Base-by-base conservation (phyloP, 768 basidiomycete genomes). In the Trametes cinnabarina region DNA sequence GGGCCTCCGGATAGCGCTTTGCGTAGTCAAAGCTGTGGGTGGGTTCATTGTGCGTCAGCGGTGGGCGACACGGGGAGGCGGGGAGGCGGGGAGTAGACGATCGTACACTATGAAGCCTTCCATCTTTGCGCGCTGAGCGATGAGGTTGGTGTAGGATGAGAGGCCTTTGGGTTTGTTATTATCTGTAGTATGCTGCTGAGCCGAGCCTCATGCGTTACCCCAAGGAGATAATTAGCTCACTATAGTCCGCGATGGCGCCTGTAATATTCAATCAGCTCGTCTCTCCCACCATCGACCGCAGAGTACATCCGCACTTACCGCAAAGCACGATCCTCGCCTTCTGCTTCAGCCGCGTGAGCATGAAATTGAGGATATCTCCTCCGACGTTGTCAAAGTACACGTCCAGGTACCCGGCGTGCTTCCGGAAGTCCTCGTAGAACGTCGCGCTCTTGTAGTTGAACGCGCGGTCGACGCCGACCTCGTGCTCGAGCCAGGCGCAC, bases 201-300 rank as follows among this genome's bases (percentile, higher is more conserved):
- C 14, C 14, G 34, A 39, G 37, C 15, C 5, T 39, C 5, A 8
- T 14, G n/a, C 11, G 17, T 39, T 15, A 39, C 14, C 9, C 17
- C 37, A 15, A 5, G 7, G 17, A 39, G 1, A 51, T 11, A 10
- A 35, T 25, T 4, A 4, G 25, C 85, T 53, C 60, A 89, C 88
- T 92, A 68, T 94, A 95, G 25, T 82, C 81, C 41, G 93, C 90
- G 62, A 97, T 95, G 30, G 90, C 91, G 54, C 90, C 88, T 90
- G 34, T 20, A 30, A 28, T 26, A 35, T 49, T 10, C 26, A 17
- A 34, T 30, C 37, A n/a, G 37, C 37, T 14, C 37, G 37, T 14
- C 12, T 8, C 1, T 20, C 10, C 32, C 0, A 2, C 3, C 30
- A 7, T 32, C 30, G 30, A 20, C 20, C 23, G 28, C 32, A 41